Evolutionary conservation across 2,329 filamentous ascomycete species (phyloP).

Genomic region (Fusarium sacchari): DNA sequence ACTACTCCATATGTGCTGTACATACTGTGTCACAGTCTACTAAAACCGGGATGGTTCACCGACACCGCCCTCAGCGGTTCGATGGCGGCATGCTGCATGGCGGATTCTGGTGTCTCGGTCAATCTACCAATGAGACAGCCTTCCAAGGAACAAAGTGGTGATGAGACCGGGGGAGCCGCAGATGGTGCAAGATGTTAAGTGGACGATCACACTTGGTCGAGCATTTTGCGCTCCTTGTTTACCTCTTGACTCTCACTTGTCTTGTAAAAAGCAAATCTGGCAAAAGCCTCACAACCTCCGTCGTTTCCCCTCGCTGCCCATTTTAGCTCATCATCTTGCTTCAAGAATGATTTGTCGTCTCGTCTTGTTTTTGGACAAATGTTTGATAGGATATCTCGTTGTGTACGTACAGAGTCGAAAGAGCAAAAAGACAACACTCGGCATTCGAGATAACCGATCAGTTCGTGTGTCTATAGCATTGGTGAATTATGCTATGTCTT

Average conservation of each 20-base stretch:
- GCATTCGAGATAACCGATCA: not conserved
- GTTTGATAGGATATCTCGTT: not conserved
- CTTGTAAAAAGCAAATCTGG: conserved; percentile 36
- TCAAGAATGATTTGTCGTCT: not conserved
- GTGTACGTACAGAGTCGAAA: not conserved
- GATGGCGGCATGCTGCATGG: conserved; percentile 44
- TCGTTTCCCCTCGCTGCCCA: conserved; percentile 7
- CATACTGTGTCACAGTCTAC: conserved; percentile 42
- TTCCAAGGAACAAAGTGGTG: conserved; percentile 42
- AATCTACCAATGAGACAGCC: conserved; percentile 38
- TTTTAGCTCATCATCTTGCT: not conserved
- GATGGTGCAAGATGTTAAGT: conserved; percentile 43
- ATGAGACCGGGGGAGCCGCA: conserved; percentile 46
- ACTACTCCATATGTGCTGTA: conserved; percentile 23
- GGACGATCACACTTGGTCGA: conserved; percentile 44
- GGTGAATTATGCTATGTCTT: conserved; percentile 17
- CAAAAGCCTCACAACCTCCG: conserved; percentile 21
- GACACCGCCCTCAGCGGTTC: conserved; percentile 45
- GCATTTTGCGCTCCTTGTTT: conserved; percentile 40
- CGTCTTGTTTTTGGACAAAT: not conserved
- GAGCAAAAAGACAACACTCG: not conserved
- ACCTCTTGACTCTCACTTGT: conserved; percentile 21
- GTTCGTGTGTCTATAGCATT: conserved; percentile 6
- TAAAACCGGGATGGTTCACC: conserved; percentile 44
- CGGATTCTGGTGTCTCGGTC: conserved; percentile 40